Evolutionary conservation across 2,329 filamentous ascomycete species (phyloP).

Genomic region (Chaetomium globosum): DNA sequence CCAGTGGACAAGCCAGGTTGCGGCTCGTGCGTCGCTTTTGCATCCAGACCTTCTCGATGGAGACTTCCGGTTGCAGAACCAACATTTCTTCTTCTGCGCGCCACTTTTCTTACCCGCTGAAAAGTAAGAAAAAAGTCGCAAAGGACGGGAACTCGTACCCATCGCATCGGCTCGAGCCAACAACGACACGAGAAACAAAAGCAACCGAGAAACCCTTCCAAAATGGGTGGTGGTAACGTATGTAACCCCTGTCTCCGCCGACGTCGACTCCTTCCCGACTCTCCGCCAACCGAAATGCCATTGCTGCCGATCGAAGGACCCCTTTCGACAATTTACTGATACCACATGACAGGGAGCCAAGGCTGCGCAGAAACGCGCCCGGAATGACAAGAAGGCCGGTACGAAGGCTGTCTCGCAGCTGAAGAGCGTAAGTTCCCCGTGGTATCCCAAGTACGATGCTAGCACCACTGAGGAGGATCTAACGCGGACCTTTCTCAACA

Average conservation of each 20-base stretch:
- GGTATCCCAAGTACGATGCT: not conserved
- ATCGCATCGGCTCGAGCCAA: constrained; percentile 11
- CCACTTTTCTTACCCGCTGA: constrained; percentile 29
- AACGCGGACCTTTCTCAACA: constrained; percentile 40
- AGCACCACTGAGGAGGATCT: not conserved
- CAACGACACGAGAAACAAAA: constrained; percentile 8
- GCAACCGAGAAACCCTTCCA: constrained; percentile 25
- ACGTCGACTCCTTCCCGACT: constrained; percentile 11
- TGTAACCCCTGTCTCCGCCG: constrained; percentile 24
- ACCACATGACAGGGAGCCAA: constrained; percentile 43
- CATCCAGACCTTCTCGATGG: constrained; percentile 14
- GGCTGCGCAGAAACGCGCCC: constrained; percentile 67
- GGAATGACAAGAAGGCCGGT: constrained; percentile 65
- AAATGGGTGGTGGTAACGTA: constrained; percentile 44
- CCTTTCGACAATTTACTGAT: constrained; percentile 15
- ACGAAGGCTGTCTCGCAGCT: constrained; percentile 66
- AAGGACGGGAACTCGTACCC: constrained; percentile 3
- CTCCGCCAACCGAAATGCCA: constrained; percentile 20
- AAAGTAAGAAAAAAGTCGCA: constrained; percentile 15
- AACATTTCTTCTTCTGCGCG: constrained; percentile 12
- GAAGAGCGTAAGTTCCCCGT: constrained; percentile 60
- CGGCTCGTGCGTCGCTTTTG: not conserved
- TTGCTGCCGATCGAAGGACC: constrained; percentile 13
- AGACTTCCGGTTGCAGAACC: constrained; percentile 4
- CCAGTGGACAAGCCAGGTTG: not conserved